A percentile compares a stretch with the other conserved stretches of the same genome.
These are phyloP conservation scores for Salix suchowensis DNA, from an alignment of 345 rosid genomes.

Conservation along the genomic window DNA sequence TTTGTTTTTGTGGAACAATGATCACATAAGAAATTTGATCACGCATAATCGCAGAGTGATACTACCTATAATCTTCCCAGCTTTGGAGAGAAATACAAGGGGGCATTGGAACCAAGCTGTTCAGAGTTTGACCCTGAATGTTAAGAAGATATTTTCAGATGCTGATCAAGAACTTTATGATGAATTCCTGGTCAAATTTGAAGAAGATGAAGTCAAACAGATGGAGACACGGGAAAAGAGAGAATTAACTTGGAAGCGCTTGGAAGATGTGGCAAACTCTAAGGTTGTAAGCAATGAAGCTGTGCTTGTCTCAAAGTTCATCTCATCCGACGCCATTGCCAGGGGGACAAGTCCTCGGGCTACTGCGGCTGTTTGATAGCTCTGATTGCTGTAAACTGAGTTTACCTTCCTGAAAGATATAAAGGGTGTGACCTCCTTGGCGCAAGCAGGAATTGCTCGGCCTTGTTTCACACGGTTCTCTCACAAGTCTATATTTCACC, in stretches of 20 bases:
- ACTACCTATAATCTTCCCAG: conserved; percentile 50
- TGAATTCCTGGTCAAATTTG: conserved; percentile 54
- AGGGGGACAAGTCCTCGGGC: conserved; percentile 37
- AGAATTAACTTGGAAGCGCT: conserved; percentile 54
- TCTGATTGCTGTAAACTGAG: conserved; percentile 1
- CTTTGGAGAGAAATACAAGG: conserved; percentile 51
- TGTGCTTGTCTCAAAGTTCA: conserved; percentile 45
- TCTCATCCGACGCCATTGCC: conserved; percentile 43
- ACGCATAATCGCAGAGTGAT: conserved; percentile 44
- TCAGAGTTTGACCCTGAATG: conserved; percentile 48
- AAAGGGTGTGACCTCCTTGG: conserved; percentile 3
- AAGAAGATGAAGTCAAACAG: conserved; percentile 51
- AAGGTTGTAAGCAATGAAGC: conserved; percentile 52
- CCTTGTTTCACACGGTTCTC: conserved; percentile 6
- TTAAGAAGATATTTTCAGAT: conserved; percentile 51
- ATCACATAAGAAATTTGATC: conserved; percentile 49
- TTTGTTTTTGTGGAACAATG: conserved; percentile 63
- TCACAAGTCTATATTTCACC: background rate
- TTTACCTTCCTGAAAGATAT: background rate
- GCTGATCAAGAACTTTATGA: conserved; percentile 57
- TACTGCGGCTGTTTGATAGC: conserved; percentile 33
- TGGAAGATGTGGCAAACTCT: conserved; percentile 67
- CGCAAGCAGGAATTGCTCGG: conserved; percentile 11
- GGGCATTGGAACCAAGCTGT: conserved; percentile 62
- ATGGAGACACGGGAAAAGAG: conserved; percentile 41